Conservation (phyloP, 1,284 basidiomycete genomes). For the Trichosporon sp. region DNA sequence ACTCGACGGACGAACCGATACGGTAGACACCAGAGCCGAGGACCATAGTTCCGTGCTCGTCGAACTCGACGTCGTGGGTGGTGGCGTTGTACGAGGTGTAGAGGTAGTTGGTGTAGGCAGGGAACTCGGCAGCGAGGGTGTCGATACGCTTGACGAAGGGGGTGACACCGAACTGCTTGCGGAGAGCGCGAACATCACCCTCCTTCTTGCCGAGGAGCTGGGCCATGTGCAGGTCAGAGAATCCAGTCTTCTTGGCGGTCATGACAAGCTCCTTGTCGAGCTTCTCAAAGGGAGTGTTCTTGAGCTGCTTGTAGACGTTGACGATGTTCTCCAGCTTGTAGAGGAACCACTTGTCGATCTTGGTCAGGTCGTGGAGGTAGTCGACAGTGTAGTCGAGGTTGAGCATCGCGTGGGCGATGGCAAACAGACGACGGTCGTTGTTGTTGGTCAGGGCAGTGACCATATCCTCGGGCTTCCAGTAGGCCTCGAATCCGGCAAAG, state of each 20-base stretch:
- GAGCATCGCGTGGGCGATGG: constrained; percentile 87
- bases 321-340: constrained; percentile 91
- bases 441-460: constrained; percentile 63
- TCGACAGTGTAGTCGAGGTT: constrained; percentile 88
- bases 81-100: constrained; percentile 99
- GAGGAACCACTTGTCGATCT: constrained; percentile 99
- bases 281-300: constrained; percentile 63
- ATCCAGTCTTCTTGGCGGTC: constrained; percentile 85
- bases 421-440: constrained; percentile 88
- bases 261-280: constrained; percentile 64
- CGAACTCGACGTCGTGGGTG: constrained; percentile 90
- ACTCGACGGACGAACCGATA: constrained; percentile 97
- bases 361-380: constrained; percentile 84
- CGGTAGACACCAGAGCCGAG: constrained; percentile 98
- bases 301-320: constrained; percentile 68
- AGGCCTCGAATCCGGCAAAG: constrained; percentile 59
- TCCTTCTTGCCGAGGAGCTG: constrained; percentile 67
- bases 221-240: constrained; percentile 90
- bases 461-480: constrained; percentile 71
- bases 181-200: constrained; percentile 70
- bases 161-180: constrained; percentile 81
- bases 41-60: constrained; percentile 98
- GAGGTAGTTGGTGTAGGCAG: constrained; percentile 98
- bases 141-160: constrained; percentile 99
- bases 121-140: constrained; percentile 97